These are phyloP conservation scores for Rhypophila decipiens DNA, from an alignment of 495 filamentous ascomycete genomes.

Conservation along the genomic window DNA sequence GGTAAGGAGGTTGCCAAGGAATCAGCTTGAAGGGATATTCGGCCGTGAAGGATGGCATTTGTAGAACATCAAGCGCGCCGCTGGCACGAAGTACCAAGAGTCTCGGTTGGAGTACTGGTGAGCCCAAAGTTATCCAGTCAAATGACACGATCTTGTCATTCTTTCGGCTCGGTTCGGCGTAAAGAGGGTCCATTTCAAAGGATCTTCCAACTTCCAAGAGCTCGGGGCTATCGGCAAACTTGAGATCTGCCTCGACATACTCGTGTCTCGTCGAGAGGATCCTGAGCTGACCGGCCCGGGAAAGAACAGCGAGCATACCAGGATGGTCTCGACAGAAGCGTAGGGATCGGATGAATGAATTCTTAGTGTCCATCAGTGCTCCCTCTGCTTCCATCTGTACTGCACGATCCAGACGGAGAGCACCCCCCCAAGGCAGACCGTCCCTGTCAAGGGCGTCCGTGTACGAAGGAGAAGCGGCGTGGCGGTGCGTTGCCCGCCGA, in stretches of 20 bases:
- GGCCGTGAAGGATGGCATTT: conserved; percentile 51
- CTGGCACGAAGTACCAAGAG: conserved; percentile 62
- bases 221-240: conserved; percentile 39
- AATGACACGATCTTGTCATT: conserved; percentile 72
- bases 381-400: conserved; percentile 45
- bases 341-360: conserved; percentile 63
- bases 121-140: conserved; percentile 69
- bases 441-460: conserved; percentile 41
- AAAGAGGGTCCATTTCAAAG: conserved; percentile 47
- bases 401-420: conserved; percentile 61
- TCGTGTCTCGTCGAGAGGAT: conserved; percentile 64
- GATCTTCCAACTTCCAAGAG: conserved; percentile 47
- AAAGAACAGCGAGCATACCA: conserved; percentile 68
- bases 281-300: conserved; percentile 72
- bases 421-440: conserved; percentile 47
- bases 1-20: conserved; percentile 39
- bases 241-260: conserved; percentile 33
- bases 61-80: conserved; percentile 59
- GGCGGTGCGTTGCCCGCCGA: conserved; percentile 56
- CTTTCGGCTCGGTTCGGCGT: conserved; percentile 36
- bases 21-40: conserved; percentile 44
- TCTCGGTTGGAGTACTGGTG: conserved; percentile 53
- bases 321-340: conserved; percentile 70
- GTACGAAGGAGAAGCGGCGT: conserved; percentile 37
- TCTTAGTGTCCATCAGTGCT: conserved; percentile 38